Evolutionary conservation across 2,329 filamentous ascomycete genomes (phyloP).

Genomic region (Nigrograna mackinnonii): DNA sequence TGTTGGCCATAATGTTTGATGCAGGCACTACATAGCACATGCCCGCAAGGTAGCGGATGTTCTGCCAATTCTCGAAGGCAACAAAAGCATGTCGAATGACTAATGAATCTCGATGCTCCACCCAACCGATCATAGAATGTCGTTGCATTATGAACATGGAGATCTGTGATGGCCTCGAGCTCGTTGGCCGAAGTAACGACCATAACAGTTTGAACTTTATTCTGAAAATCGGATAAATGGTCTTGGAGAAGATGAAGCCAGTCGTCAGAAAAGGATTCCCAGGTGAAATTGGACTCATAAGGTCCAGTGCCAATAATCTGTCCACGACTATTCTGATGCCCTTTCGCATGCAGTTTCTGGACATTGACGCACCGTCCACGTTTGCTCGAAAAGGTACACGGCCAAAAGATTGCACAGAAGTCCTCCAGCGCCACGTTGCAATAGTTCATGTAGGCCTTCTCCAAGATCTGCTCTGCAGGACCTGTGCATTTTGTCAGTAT

Average conservation of each 20-base stretch:
- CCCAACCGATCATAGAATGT: constrained; percentile 34
- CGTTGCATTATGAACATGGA: constrained; percentile 23
- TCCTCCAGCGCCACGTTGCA: constrained; percentile 48
- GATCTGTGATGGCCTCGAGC: constrained; percentile 21
- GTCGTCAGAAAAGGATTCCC: constrained; percentile 14
- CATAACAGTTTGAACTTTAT: constrained; percentile 11
- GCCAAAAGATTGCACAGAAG: constrained; percentile 51
- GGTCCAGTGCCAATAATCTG: constrained; percentile 47
- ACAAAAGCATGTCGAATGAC: constrained; percentile 51
- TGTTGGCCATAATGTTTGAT: constrained; percentile 35
- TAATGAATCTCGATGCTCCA: constrained; percentile 28
- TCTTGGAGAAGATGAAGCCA: constrained; percentile 18
- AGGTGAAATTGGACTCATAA: constrained; percentile 43
- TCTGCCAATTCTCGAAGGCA: constrained; percentile 49
- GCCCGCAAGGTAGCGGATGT: constrained; percentile 51
- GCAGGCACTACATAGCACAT: constrained; percentile 50
- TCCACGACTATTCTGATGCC: constrained; percentile 50
- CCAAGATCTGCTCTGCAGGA: constrained; percentile 40
- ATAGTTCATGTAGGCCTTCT: constrained; percentile 45
- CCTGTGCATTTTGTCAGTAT: constrained; percentile 17
- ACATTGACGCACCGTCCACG: constrained; percentile 43
- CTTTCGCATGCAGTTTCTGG: constrained; percentile 42
- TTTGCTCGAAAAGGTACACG: constrained; percentile 45
- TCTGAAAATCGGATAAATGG: constrained; percentile 28
- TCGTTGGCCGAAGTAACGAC: constrained; percentile 4